phyloP scores from a whole-genome alignment of 768 basidiomycete genomes.

The Mycena metata region DNA sequence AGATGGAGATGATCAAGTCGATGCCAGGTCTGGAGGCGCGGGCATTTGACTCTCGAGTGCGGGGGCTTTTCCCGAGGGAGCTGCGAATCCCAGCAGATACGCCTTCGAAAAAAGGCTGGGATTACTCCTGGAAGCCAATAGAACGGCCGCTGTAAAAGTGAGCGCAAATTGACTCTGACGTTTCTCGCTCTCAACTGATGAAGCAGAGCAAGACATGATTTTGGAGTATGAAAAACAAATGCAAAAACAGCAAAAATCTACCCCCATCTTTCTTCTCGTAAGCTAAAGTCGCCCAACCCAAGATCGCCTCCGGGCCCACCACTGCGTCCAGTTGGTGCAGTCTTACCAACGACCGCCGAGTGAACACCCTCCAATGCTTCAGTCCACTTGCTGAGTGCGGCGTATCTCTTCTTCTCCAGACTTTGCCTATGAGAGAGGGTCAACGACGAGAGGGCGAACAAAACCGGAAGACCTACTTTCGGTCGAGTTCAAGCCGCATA shows the following conservation, averaged over 20 bases:
- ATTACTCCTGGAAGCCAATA: conserved; percentile 86
- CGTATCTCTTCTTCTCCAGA: conserved; percentile 88
- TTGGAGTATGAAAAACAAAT: conserved; percentile 38
- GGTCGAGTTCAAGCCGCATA: conserved; percentile 91
- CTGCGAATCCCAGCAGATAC: conserved; percentile 89
- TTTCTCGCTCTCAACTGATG: background rate
- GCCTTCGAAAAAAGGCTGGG: conserved; percentile 85
- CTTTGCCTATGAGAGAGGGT: conserved; percentile 69
- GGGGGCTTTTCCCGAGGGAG: conserved; percentile 90
- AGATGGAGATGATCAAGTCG: conserved; percentile 71
- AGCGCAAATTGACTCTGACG: background rate
- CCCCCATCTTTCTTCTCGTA: conserved; percentile 55
- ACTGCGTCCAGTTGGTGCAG: conserved; percentile 59
- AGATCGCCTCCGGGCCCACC: conserved; percentile 52
- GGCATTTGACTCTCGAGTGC: conserved; percentile 81
- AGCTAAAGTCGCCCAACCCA: conserved; percentile 49
- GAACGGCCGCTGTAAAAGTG: conserved; percentile 59
- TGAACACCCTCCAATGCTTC: conserved; percentile 85
- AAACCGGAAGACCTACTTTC: conserved; percentile 68
- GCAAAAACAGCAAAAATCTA: conserved; percentile 26
- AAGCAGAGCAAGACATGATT: conserved; percentile 40
- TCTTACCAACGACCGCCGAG: conserved; percentile 80
- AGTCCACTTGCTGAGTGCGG: conserved; percentile 86
- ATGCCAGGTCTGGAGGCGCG: conserved; percentile 76
- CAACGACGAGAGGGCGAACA: background rate